Conservation (phyloP, 2,329 filamentous ascomycete genomes). For the Monilinia vaccinii-corymbosi region DNA sequence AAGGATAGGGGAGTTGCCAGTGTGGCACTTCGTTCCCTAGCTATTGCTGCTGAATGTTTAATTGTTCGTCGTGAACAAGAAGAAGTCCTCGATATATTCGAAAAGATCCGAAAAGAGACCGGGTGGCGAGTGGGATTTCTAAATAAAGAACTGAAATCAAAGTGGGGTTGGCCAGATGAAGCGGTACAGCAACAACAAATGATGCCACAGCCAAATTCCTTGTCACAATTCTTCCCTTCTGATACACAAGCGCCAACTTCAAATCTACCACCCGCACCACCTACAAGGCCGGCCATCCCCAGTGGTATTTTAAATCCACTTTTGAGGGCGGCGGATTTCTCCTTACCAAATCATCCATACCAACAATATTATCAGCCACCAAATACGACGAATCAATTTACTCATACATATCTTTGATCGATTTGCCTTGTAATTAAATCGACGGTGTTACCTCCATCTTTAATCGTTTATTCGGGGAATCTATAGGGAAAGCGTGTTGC, state of each 20-base stretch:
- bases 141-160: conserved; percentile 61
- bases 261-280: conserved; percentile 22
- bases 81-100: conserved; percentile 70
- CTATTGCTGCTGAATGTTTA: conserved; percentile 67
- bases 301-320: conserved; percentile 59
- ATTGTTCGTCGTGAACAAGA: conserved; percentile 62
- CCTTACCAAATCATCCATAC: conserved; percentile 69
- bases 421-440: neutral
- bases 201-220: conserved; percentile 18
- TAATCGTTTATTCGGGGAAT: neutral
- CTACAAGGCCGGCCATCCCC: conserved; percentile 20
- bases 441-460: neutral
- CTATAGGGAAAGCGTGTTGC: neutral
- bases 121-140: conserved; percentile 70
- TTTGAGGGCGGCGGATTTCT: conserved; percentile 64
- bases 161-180: conserved; percentile 61
- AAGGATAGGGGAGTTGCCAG: conserved; percentile 72
- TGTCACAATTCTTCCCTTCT: conserved; percentile 25
- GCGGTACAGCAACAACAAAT: conserved; percentile 22
- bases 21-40: conserved; percentile 70
- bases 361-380: conserved; percentile 72
- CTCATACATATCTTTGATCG: conserved; percentile 21
- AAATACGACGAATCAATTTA: conserved; percentile 34
- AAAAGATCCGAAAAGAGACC: conserved; percentile 64
- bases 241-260: conserved; percentile 14